Conservation (phyloP, 2,329 filamentous ascomycete species). For the Scorias spongiosa region DNA sequence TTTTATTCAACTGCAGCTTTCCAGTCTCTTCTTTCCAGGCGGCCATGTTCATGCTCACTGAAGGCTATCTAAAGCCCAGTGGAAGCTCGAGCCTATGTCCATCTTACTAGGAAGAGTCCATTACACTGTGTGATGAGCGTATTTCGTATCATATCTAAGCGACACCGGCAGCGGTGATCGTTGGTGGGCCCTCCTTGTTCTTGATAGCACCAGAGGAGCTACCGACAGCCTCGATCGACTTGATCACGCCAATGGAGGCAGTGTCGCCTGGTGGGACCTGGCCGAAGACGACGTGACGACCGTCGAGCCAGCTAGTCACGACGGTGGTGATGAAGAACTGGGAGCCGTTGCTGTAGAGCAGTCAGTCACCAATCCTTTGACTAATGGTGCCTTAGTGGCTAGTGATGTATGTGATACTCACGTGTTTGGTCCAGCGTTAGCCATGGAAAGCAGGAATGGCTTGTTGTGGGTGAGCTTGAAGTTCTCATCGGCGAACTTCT, state of each 20-base stretch:
- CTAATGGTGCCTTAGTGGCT: conserved; percentile 1
- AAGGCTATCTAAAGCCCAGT: too few species aligned
- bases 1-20: too few species aligned
- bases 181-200: conserved; percentile 33
- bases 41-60: too few species aligned
- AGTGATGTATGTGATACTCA: conserved; percentile 23
- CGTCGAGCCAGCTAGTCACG: conserved; percentile 54
- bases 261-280: conserved; percentile 44
- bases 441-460: conserved; percentile 93
- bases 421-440: conserved; percentile 95
- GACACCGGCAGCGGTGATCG: conserved; percentile 37
- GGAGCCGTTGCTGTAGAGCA: conserved; percentile 43
- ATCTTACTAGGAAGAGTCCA: too few species aligned
- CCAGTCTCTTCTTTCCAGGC: too few species aligned
- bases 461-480: conserved; percentile 83
- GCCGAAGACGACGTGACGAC: conserved; percentile 75
- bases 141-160: conserved; percentile 6
- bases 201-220: conserved; percentile 38
- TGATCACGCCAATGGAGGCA: conserved; percentile 39
- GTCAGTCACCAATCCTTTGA: not conserved
- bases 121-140: too few species aligned
- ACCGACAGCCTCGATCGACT: conserved; percentile 44
- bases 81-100: too few species aligned
- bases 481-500: conserved; percentile 95
- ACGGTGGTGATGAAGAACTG: conserved; percentile 62